Evolutionary conservation across 192 early-diverging fungal genomes (phyloP), one percentile per base, ranked within the genome.

Genomic region (Linnemannia exigua): DNA sequence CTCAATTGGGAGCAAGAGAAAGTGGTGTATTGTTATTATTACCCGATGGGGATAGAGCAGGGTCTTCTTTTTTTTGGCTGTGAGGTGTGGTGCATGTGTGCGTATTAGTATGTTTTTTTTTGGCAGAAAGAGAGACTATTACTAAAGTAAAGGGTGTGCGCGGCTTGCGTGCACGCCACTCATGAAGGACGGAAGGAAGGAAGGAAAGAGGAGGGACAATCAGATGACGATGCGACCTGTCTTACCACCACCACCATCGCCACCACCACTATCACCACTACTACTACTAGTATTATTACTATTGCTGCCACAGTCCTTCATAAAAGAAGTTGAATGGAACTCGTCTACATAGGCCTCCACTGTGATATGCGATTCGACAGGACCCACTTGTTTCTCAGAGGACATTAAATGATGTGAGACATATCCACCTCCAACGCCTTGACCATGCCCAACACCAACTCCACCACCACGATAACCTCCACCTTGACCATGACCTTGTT

Each of bases 261-360:
- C 52, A 25, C n/a, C 52, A 6, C 22, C 20, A 25, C n/a, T 25
- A 51, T 11, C 14, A 51, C 50, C 19, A 6, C 1, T 51, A 51
- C 50, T 54, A 54, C 6, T 25, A 7, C 4, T 58, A 14, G 14
- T 61, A 12, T 9, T 28, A 7, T 28, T 61, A 12, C 1, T 61
- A n/a, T 31, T 63, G 58, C 12, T 63, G 28, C 25, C 25, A 9
- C 25, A 11, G n/a, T 54, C 25, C 1, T 54, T 54, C 22, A 31
- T 5, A 15, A 31, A 63, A 25, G 51, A 20, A 36, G 20, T 22
- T 17, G 77, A 67, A 38, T 79, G 71, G 48, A 73, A 79, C 58
- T 79, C 78, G 16, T 79, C 71, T 25, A 79, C 71, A 54, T 73
- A 79, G 1, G 78, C 78, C 19, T 79, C 78, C 3, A 79, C 78